These are phyloP conservation scores for Ogataea saltuana DNA, from an alignment of 805 yeast genomes.

Conservation along the genomic window DNA sequence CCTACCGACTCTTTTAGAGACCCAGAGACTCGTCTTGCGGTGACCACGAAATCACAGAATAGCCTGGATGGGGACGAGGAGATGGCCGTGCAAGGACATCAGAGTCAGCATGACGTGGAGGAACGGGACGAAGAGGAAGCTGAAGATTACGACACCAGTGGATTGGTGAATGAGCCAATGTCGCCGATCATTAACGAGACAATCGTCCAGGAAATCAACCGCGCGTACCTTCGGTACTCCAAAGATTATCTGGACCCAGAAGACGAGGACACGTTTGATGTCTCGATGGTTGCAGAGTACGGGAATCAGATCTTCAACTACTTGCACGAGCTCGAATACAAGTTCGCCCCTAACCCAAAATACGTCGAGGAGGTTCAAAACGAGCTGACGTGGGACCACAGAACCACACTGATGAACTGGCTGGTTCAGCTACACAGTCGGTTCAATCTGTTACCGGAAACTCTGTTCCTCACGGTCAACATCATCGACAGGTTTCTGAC, in stretches of 20 bases:
- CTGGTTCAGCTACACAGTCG: constrained; percentile 81
- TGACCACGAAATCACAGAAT: background rate
- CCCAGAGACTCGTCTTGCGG: no score
- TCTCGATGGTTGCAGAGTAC: constrained; percentile 91
- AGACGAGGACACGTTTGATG: constrained; percentile 83
- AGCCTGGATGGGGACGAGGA: constrained; percentile 1
- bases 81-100: constrained; percentile 1
- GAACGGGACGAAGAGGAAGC: constrained; percentile 42
- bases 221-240: constrained; percentile 53
- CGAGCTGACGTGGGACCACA: constrained; percentile 71
- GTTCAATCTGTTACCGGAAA: constrained; percentile 82
- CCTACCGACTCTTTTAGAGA: no score
- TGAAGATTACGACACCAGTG: constrained; percentile 33
- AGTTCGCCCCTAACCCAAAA: constrained; percentile 68
- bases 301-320: constrained; percentile 83
- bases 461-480: constrained; percentile 78
- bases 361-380: constrained; percentile 77
- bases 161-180: constrained; percentile 46
- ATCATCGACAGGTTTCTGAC: constrained; percentile 82
- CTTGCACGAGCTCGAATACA: constrained; percentile 67
- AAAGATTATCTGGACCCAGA: constrained; percentile 58
- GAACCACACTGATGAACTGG: constrained; percentile 88
- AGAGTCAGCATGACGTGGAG: constrained; percentile 12
- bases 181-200: constrained; percentile 54
- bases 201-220: constrained; percentile 50